Percentiles rank a stretch among this genome's conserved stretches.
phyloP scores from a whole-genome alignment of 345 rosid species.

The Salix brachista region DNA sequence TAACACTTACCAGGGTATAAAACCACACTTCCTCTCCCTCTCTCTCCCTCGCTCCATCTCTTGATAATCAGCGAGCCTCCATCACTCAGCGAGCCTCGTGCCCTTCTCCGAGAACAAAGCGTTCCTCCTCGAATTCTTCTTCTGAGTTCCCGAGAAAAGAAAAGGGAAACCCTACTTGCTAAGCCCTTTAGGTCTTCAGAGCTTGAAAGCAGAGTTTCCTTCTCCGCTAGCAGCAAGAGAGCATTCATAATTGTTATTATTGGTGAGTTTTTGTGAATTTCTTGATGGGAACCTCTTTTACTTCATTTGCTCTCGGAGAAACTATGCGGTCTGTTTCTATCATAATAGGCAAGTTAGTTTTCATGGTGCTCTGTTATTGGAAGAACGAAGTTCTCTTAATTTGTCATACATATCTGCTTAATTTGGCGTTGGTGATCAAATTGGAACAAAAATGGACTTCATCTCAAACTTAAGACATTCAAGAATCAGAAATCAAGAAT shows the following conservation, averaged over 20 bases:
- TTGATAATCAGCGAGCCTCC: background rate
- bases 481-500: too few species aligned
- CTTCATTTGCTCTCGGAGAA: background rate
- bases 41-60: fast-evolving
- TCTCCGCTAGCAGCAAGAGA: background rate
- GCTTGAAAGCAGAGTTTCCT: background rate
- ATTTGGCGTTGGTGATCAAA: background rate
- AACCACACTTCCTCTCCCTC: background rate
- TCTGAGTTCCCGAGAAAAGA: slow-evolving; percentile 4
- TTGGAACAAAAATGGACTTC: background rate
- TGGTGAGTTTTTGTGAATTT: background rate
- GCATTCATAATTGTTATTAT: background rate
- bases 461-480: background rate
- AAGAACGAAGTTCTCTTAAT: background rate
- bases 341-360: background rate
- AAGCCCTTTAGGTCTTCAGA: background rate
- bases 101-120: slow-evolving; percentile 16
- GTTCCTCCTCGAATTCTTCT: slow-evolving; percentile 30
- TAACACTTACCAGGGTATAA: slow-evolving; percentile 8
- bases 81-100: background rate
- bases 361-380: background rate
- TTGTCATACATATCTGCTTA: background rate
- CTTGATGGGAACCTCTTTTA: too few species aligned
- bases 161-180: background rate
- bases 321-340: background rate